phyloP scores from a whole-genome alignment of 2,329 filamentous ascomycete genomes.

The Paecilomyces niveus region DNA sequence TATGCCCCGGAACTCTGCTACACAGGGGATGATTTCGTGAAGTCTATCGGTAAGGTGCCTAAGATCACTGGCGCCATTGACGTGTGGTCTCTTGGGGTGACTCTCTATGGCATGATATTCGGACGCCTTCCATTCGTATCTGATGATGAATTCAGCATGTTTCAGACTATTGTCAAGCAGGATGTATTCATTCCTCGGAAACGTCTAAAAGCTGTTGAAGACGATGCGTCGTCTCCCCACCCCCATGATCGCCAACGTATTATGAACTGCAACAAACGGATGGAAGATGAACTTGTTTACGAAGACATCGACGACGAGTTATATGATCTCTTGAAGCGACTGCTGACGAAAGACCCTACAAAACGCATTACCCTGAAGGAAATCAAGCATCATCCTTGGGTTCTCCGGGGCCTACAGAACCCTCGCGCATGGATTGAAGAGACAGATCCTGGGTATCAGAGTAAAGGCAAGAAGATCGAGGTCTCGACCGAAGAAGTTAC shows the following conservation, averaged over 20 bases:
- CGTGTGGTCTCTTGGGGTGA: slow-evolving; percentile 94
- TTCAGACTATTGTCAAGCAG: slow-evolving; percentile 82
- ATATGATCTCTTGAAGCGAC: slow-evolving; percentile 66
- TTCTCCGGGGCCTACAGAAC: slow-evolving; percentile 69
- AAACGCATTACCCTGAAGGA: slow-evolving; percentile 84
- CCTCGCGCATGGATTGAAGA: slow-evolving; percentile 82
- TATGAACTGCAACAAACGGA: slow-evolving; percentile 61
- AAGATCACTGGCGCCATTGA: slow-evolving; percentile 91
- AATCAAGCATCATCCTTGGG: slow-evolving; percentile 92
- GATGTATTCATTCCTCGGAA: slow-evolving; percentile 82
- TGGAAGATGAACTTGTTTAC: slow-evolving; percentile 72
- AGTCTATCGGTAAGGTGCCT: slow-evolving; percentile 50
- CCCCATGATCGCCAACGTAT: slow-evolving; percentile 40
- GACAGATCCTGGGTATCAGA: slow-evolving; percentile 74
- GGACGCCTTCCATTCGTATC: slow-evolving; percentile 90
- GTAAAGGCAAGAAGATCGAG: slow-evolving; percentile 77
- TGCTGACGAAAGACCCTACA: slow-evolving; percentile 83
- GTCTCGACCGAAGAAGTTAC: slow-evolving; percentile 88
- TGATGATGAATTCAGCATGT: slow-evolving; percentile 86
- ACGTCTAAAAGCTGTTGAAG: slow-evolving; percentile 66
- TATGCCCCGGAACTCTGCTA: slow-evolving; percentile 96
- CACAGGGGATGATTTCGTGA: slow-evolving; percentile 59
- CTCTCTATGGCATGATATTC: slow-evolving; percentile 89
- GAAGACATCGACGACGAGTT: slow-evolving; percentile 78
- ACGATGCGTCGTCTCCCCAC: slow-evolving; percentile 38